Conservation (phyloP, 768 basidiomycete genomes). For the Pilatotrama ljubarskyi region DNA sequence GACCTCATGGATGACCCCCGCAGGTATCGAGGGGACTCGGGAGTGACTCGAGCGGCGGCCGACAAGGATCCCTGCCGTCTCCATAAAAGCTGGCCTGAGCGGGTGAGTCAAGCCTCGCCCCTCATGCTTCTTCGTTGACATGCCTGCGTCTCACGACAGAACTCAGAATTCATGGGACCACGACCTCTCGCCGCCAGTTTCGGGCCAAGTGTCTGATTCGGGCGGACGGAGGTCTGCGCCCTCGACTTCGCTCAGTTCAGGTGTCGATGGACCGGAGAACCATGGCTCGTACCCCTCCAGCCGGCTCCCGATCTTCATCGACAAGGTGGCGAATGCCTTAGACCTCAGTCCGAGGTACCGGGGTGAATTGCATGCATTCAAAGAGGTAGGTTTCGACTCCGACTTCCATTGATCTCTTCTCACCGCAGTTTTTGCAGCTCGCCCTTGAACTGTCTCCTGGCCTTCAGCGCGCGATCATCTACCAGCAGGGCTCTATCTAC, state of each 20-base stretch:
- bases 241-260: too few species aligned
- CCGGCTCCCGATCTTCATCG: not conserved
- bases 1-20: too few species aligned
- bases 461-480: not conserved
- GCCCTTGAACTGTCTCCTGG: not conserved
- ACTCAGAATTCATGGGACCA: not conserved
- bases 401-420: not conserved
- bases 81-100: not conserved
- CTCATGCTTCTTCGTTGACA: not conserved
- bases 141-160: not conserved
- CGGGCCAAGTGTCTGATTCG: not conserved
- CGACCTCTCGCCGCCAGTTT: not conserved
- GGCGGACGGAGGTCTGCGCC: not conserved
- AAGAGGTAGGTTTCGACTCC: not conserved
- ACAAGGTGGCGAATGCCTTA: not conserved
- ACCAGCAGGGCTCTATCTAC: not conserved
- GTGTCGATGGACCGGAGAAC: too few species aligned
- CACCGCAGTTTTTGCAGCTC: not conserved
- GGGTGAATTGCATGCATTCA: not conserved
- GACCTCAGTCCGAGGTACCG: not conserved
- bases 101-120: not conserved
- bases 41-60: too few species aligned
- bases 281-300: too few species aligned
- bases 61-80: too few species aligned
- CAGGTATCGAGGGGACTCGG: too few species aligned